A percentile compares a stretch with the other conserved stretches of the same genome.
Conservation (phyloP, 2,329 filamentous ascomycete species). For the Chaetomium sp. region DNA sequence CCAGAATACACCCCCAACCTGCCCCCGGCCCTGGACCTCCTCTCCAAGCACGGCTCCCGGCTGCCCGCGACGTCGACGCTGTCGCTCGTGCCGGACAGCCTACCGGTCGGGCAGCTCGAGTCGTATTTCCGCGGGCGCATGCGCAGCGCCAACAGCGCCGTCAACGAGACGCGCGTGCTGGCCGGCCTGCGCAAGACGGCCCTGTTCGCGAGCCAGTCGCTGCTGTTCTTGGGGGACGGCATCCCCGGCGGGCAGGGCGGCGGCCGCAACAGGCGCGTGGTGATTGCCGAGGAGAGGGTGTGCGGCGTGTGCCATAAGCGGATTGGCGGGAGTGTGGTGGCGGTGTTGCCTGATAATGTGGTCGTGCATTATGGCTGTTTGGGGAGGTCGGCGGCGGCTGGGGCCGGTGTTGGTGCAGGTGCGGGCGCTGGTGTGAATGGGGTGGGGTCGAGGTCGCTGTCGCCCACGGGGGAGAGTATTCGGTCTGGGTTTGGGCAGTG, state of each 20-base stretch:
- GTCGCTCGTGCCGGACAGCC: conserved; percentile 76
- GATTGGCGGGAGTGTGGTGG: conserved; percentile 85
- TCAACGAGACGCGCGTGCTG: conserved; percentile 79
- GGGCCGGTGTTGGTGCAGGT: conserved; percentile 21
- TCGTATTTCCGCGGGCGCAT: conserved; percentile 93
- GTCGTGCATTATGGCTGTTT: conserved; percentile 84
- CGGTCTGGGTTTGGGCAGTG: conserved; percentile 8
- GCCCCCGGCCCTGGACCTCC: conserved; percentile 77
- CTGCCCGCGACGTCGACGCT: conserved; percentile 86
- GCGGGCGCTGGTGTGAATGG: conserved; percentile 7
- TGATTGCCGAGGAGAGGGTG: conserved; percentile 83
- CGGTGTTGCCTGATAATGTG: conserved; percentile 80
- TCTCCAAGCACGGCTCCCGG: conserved; percentile 90
- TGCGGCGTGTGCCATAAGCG: conserved; percentile 94
- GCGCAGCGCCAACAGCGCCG: conserved; percentile 76
- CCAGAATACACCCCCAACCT: conserved; percentile 68
- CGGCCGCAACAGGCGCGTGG: conserved; percentile 66
- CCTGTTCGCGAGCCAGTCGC: conserved; percentile 73
- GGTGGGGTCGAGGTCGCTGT: conserved; percentile 15
- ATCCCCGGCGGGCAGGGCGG: conserved; percentile 53
- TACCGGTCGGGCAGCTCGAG: conserved; percentile 78
- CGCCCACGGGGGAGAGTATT: conserved; percentile 6
- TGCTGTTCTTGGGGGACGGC: conserved; percentile 72
- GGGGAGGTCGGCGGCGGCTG: conserved; percentile 47
- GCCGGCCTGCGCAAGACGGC: conserved; percentile 76